Evolutionary conservation across 23 red algal species (phyloP).

Genomic region (Pyropia haitanensis): DNA sequence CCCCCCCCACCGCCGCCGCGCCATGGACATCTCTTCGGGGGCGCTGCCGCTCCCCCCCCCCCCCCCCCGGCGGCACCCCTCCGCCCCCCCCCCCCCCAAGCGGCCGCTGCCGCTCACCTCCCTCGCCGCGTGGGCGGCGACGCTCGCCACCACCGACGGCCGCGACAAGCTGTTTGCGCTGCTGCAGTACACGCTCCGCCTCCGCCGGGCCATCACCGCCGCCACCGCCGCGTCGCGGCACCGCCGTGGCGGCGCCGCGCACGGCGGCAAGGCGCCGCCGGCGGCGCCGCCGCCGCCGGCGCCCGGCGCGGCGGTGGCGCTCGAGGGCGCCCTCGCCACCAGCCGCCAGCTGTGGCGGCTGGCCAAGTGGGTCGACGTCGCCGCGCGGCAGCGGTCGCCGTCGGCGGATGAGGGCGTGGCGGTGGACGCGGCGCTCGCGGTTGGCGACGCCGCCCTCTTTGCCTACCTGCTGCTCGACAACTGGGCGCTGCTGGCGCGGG

Average conservation of each 20-base stretch:
- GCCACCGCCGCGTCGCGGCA: background rate
- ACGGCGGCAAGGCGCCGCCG: background rate
- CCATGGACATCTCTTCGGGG: too few species aligned
- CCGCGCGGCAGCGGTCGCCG: conserved; percentile 8
- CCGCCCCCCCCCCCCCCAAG: background rate
- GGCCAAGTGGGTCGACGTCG: conserved; percentile 36
- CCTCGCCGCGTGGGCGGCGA: conserved; percentile 19
- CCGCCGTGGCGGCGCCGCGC: conserved; percentile 3
- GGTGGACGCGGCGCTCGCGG: background rate
- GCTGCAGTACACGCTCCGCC: conserved; percentile 33
- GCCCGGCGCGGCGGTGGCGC: background rate
- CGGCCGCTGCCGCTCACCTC: conserved; percentile 13
- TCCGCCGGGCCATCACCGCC: conserved; percentile 5
- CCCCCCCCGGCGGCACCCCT: background rate
- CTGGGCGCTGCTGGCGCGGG: conserved; percentile 22
- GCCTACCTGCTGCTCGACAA: conserved; percentile 37
- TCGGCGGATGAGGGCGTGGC: background rate
- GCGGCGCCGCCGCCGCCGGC: background rate
- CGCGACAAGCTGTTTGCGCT: conserved; percentile 67
- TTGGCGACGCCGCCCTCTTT: conserved; percentile 23
- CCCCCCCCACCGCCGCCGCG: too few species aligned
- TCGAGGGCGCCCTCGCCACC: conserved; percentile 22
- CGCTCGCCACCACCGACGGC: conserved; percentile 60
- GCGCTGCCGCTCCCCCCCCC: background rate
- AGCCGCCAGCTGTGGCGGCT: conserved; percentile 29